Evolutionary conservation across 1,139 yeast species (phyloP), one percentile per base, ranked within the genome.

Genomic region (Protomyces arabidopsidicola): DNA sequence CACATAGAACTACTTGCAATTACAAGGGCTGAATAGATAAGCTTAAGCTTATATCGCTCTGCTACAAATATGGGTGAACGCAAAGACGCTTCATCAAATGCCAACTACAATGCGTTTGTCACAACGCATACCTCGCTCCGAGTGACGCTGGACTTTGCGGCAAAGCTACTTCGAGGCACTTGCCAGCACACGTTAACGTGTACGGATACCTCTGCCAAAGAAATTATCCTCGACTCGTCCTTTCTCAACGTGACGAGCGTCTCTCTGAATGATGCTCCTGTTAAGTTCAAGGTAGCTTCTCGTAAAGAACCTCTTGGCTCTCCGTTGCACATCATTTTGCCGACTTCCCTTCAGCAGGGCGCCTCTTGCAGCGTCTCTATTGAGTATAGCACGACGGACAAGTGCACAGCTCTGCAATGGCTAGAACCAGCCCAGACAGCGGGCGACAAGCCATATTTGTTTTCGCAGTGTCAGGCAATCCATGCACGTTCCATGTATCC

Each of bases 401-500:
- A 83, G 35, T 87, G 96, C 72, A 88, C 96, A 1, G 97, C 96
- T 1, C 77, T 90, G 68, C 97, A 90, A 75, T 90, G 95, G 84
- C 78, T 90, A 67, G 84, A 82, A 56, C 86, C 87, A 51, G 85
- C 82, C 63, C 89, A 86, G 70, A 88, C 96, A n/a, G 86, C 86
- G 61, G 95, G 93, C 36, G 81, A 83, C 69, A 77, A 76, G 50
- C 95, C 95, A 2, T 88, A 89, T 74, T 80, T 90, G 70, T 90
- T 90, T 74, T 88, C 96, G 35, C 97, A 90, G 75, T 84, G 95
- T 73, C 96, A 90, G 76, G 90, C 97, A 42, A 89, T 88, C 68
- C 97, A 90, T 72, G 95, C 96, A 22, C 81, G 97, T 72, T 84
- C 95, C 27, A 79, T 90, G 70, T 86, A 87, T 76, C 97, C 97